Base-by-base conservation (phyloP, 176 grass and related monocot species). In the Carex scoparia region DNA sequence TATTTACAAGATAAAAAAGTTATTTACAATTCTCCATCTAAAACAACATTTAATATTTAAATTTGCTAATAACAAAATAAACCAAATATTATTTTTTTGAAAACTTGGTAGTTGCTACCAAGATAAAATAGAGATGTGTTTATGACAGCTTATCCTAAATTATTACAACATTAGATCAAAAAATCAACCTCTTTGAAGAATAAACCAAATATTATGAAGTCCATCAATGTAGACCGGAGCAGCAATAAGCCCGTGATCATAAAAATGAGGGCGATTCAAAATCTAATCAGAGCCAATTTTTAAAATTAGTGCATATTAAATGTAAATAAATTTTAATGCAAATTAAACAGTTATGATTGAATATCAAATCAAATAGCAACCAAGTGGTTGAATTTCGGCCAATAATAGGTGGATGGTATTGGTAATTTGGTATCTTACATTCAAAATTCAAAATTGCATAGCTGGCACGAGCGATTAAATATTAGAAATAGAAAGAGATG, bases 401-500 rank as follows among this genome's bases (percentile, higher is more conserved):
- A 35, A 81, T 81, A 2, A 81, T 5, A 40, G 7, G 0, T 61
- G 6, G 27, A 80, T 37, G 15, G 9, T 53, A 80, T 80, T 23
- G 23, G n/a, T n/a, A n/a, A n/a, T n/a, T n/a, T n/a, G n/a, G 9
- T 53, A 80, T 80, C 7, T 80, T 61, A 35, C 13, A 69, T 69
- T 69, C 66, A 69, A 69, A 38, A 5, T 40, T 69, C 66, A 69
- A 69, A 38, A 5, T 40, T 69, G 66, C 33, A 69, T 16, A 73
- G 18, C 69, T 72, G 69, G 69, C 38, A 15, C 4, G 4, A 82
- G 33, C 33, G 33, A 35, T 65, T 48, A 46, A 46, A 82, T 82
- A 82, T 82, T 46, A 82, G 38, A 82, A 49, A 82, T 46, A 82
- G 38, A 82, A 49, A 82, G 38, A 67, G 7, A 66, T 76, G n/a